A percentile compares a stretch with the other conserved stretches of the same genome.
Evolutionary conservation across 1,139 yeast species (phyloP).

Genomic region (Zygosaccharomyces sapae): DNA sequence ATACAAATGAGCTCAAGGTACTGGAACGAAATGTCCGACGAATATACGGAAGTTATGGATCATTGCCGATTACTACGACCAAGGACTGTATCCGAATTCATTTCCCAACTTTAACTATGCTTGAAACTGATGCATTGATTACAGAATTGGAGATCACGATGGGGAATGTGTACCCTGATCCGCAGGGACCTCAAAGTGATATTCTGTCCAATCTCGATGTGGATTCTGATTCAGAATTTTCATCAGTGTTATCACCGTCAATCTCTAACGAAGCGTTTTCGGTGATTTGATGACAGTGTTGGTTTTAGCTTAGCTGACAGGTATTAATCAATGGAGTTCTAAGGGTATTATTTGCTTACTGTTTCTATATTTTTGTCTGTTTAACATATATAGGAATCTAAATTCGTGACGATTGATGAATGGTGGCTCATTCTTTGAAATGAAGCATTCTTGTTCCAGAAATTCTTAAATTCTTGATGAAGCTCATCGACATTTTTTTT

Average conservation of each 20-base stretch:
- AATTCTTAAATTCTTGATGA: neutral
- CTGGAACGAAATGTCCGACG: constrained; percentile 27
- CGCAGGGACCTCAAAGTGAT: constrained; percentile 4
- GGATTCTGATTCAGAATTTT: constrained; percentile 3
- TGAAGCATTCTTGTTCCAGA: neutral
- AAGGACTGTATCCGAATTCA: constrained; percentile 46
- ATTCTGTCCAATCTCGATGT: constrained; percentile 11
- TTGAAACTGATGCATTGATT: constrained; percentile 48
- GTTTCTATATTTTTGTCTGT: neutral
- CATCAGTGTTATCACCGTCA: constrained; percentile 11
- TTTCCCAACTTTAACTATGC: constrained; percentile 55
- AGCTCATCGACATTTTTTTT: neutral
- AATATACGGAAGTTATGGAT: constrained; percentile 45
- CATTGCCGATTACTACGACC: constrained; percentile 45
- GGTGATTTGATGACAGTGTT: neutral
- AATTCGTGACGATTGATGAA: neutral
- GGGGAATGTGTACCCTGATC: constrained; percentile 44
- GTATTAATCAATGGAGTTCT: neutral
- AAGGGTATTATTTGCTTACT: neutral
- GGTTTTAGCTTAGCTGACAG: neutral
- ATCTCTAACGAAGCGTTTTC: neutral
- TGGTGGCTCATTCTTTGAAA: neutral
- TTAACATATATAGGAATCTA: constrained; percentile 2
- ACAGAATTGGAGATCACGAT: constrained; percentile 48
- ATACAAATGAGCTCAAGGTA: constrained; percentile 40